phyloP scores from a whole-genome alignment of 805 yeast genomes.

The Candida sanyiensis region DNA sequence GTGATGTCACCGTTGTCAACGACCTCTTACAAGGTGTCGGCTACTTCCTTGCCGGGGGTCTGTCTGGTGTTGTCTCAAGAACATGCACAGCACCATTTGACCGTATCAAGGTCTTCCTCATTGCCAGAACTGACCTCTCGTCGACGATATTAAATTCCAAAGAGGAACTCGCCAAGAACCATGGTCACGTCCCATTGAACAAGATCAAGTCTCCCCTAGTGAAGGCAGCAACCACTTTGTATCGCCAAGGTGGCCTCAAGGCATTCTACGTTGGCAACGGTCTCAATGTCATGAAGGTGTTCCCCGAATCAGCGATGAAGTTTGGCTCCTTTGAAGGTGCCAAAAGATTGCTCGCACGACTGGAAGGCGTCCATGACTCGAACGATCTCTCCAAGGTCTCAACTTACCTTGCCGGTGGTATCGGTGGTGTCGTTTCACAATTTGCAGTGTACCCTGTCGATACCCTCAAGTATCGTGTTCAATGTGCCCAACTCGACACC shows the following conservation, averaged over 20 bases:
- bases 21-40: constrained; percentile 83
- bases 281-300: constrained; percentile 83
- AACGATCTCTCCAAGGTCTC: constrained; percentile 66
- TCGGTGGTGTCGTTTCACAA: constrained; percentile 94
- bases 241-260: constrained; percentile 81
- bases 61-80: constrained; percentile 92
- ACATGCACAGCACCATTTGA: constrained; percentile 97
- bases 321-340: constrained; percentile 92
- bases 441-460: constrained; percentile 93
- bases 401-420: constrained; percentile 89
- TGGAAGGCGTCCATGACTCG: constrained; percentile 74
- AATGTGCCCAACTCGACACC: constrained; percentile 79
- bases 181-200: constrained; percentile 31
- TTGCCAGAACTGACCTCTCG: constrained; percentile 80
- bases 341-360: constrained; percentile 60
- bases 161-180: constrained; percentile 39
- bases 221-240: constrained; percentile 75
- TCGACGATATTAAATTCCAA: constrained; percentile 62
- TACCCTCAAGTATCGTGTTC: constrained; percentile 87
- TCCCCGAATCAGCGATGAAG: constrained; percentile 96
- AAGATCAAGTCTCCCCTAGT: constrained; percentile 67
- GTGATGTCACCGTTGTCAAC: constrained; percentile 80
- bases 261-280: constrained; percentile 96
- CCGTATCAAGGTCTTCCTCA: constrained; percentile 85
- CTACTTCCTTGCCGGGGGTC: constrained; percentile 89